Evolutionary conservation across 495 filamentous ascomycete species (phyloP).

Genomic region (Penicillium dipodomyicola): DNA sequence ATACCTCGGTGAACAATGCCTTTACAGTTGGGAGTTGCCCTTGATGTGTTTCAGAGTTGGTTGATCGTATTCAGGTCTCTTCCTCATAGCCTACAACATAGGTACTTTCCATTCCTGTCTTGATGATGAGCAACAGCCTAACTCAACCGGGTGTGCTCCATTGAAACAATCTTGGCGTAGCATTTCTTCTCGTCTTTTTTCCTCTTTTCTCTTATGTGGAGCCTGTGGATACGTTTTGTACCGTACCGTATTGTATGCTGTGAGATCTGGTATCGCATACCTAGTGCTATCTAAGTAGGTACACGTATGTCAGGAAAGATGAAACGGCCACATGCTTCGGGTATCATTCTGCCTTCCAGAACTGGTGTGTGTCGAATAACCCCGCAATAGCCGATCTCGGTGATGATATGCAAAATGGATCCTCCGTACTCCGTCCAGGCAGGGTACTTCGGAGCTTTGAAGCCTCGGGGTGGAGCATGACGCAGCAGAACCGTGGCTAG

Average conservation of each 20-base stretch:
- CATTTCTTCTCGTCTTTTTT: background rate
- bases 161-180: background rate
- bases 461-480: slow-evolving; percentile 7
- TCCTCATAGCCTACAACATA: background rate
- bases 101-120: background rate
- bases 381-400: slow-evolving; percentile 13
- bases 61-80: background rate
- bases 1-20: background rate
- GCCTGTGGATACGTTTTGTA: background rate
- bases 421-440: background rate
- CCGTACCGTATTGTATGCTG: background rate
- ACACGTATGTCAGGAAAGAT: background rate
- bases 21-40: background rate
- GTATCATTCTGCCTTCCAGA: background rate
- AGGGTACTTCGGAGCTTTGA: slow-evolving; percentile 4
- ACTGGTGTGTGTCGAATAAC: background rate
- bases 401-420: slow-evolving; percentile 10
- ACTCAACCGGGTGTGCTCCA: background rate
- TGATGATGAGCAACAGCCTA: background rate
- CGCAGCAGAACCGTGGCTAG: slow-evolving; percentile 11
- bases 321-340: slow-evolving; percentile 4
- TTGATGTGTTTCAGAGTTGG: background rate
- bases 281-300: no score
- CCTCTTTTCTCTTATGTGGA: background rate
- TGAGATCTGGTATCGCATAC: background rate